Percentiles rank a stretch among this genome's conserved stretches.
These are phyloP conservation scores for Citrullus mucosospermus DNA, from an alignment of 306 rosid species.

Conservation along the genomic window DNA sequence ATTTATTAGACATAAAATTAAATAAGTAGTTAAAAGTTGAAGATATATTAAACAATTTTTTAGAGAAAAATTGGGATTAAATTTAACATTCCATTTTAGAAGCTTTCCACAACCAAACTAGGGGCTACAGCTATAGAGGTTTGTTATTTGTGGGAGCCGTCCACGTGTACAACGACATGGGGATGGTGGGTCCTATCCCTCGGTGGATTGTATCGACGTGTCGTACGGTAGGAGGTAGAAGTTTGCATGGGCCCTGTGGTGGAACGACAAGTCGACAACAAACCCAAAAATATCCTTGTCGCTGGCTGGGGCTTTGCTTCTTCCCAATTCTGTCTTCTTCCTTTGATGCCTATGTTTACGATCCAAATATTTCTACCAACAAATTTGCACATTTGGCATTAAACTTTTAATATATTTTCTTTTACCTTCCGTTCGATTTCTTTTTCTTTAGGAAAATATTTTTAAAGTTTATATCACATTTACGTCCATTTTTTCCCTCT, in stretches of 20 bases:
- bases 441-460: too few relatives aligned
- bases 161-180: not conserved
- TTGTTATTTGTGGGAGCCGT: not conserved
- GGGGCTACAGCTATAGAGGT: too few relatives aligned
- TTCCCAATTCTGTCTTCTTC: not conserved
- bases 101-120: too few relatives aligned
- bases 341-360: slow-evolving; percentile 1
- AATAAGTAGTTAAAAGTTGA: too few relatives aligned
- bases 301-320: not conserved
- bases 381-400: not conserved
- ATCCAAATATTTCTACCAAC: not conserved
- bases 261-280: not conserved
- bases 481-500: too few relatives aligned
- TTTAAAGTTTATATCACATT: too few relatives aligned
- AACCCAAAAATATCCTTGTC: not conserved
- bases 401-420: not conserved
- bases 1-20: too few relatives aligned
- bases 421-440: not conserved
- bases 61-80: too few relatives aligned
- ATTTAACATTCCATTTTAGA: too few relatives aligned
- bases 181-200: not conserved
- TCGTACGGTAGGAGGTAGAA: not conserved
- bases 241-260: not conserved
- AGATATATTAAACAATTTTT: too few relatives aligned
- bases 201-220: not conserved